Base-by-base conservation (phyloP, 768 basidiomycete genomes). In the Trametes cingulata region DNA sequence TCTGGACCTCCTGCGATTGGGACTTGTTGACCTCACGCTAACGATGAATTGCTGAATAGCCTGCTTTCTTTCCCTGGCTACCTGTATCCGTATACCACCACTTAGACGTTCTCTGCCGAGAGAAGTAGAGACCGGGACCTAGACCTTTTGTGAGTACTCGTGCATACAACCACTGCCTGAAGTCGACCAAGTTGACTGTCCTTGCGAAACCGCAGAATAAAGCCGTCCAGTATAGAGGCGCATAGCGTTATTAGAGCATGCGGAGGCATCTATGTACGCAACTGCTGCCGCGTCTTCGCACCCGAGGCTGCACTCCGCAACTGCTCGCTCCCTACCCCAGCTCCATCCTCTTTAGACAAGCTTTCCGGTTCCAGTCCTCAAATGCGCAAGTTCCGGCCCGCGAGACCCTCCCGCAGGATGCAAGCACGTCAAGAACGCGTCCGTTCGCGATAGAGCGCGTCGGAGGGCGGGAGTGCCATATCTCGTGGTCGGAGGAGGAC, bases 371-470 rank as follows among this genome's bases (percentile, higher is more conserved):
- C 2, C 56, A 50, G 19, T 57, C 56, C 2, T 41, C 37, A 3
- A 6, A 49, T 41, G 47, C 46, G 8, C 17, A 9, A 4, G 47
- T 37, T 14, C 17, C 6, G 2, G 8, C 22, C 4, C 37, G 36
- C 1, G 12, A n/a, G n/a, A n/a, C n/a, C n/a, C n/a, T 13, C 9
- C 5, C 37, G 2, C 9, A 15, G 2, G 52, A 42, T n/a, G 46
- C 20, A n/a, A 15, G 35, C 20, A 17, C 52, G 14, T 33, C 54
- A 15, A 53, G 50, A 49, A 14, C 58, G 2, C 58, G 56, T 29
- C 65, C 63, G 5, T 68, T 71, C 41, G 70, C 67, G 2, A 52
- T 71, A 29, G 68, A 71, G 47, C 68, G 67, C 13, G 63, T 67
- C 24, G 65, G 66, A 27, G 68, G 68, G 10, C 53, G 70, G 10